phyloP scores from a whole-genome alignment of 768 basidiomycete species.

The Gloeostereum incarnatum region DNA sequence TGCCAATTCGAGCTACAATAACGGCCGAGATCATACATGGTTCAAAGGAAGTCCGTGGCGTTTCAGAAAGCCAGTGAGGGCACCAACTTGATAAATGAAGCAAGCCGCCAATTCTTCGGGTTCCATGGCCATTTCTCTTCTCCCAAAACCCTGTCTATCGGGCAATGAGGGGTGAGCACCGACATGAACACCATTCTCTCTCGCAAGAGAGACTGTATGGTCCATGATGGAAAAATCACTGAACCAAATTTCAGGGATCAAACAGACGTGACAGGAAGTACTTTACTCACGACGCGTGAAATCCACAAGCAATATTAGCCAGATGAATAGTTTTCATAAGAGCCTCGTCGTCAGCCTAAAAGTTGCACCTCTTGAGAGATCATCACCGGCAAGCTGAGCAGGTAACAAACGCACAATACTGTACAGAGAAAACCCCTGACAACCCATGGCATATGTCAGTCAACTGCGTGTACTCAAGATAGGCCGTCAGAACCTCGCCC shows the following conservation, averaged over 20 bases:
- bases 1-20: no score
- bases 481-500: constrained; percentile 30
- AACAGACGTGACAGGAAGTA: neutral
- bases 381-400: neutral
- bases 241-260: neutral
- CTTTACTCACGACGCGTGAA: constrained; percentile 46
- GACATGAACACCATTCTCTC: constrained; percentile 42
- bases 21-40: constrained; percentile 50
- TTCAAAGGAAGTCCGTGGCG: constrained; percentile 40
- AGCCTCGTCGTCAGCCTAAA: constrained; percentile 39
- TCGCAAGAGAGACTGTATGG: constrained; percentile 49
- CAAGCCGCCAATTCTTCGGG: constrained; percentile 47
- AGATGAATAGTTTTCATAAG: constrained; percentile 50
- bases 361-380: neutral
- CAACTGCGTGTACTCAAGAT: neutral
- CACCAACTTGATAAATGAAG: constrained; percentile 63
- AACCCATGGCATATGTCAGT: no score
- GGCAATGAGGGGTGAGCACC: constrained; percentile 63
- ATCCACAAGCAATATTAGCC: constrained; percentile 61
- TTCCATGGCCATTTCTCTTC: constrained; percentile 54
- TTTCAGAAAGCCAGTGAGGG: constrained; percentile 49
- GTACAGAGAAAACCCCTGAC: constrained; percentile 44
- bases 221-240: constrained; percentile 63
- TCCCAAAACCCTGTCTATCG: constrained; percentile 57
- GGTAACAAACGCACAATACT: constrained; percentile 21